phyloP scores from a whole-genome alignment of 2,329 filamentous ascomycete species.

The Aspergillus uvarum region DNA sequence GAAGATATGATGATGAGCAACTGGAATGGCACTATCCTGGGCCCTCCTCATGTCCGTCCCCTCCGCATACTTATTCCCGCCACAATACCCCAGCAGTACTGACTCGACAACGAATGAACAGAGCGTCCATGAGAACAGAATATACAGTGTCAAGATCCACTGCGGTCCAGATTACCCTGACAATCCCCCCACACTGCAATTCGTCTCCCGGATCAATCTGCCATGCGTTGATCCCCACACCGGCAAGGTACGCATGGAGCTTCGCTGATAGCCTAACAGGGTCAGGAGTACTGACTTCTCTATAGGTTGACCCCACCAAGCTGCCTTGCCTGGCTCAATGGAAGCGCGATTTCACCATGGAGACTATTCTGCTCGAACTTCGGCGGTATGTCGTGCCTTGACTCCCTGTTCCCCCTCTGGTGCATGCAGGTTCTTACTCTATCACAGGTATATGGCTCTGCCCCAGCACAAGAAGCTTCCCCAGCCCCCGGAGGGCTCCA shows the following conservation, averaged over 20 bases:
- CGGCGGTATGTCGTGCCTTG: slow-evolving; percentile 59
- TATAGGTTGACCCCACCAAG: slow-evolving; percentile 75
- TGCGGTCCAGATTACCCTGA: slow-evolving; percentile 90
- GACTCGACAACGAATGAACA: slow-evolving; percentile 37
- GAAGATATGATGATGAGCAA: slow-evolving; percentile 96
- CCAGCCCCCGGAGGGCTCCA: slow-evolving; percentile 85
- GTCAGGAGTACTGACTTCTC: slow-evolving; percentile 2
- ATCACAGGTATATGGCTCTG: slow-evolving; percentile 84
- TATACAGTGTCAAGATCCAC: slow-evolving; percentile 97
- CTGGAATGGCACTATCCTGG: slow-evolving; percentile 97
- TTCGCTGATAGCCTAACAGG: not conserved
- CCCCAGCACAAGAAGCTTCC: slow-evolving; percentile 90
- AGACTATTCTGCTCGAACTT: slow-evolving; percentile 85
- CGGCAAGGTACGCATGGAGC: slow-evolving; percentile 60
- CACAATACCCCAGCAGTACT: slow-evolving; percentile 10
- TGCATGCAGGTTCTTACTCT: slow-evolving; percentile 27
- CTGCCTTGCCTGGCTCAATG: slow-evolving; percentile 84
- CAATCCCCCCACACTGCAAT: slow-evolving; percentile 82
- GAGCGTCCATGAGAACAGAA: slow-evolving; percentile 97
- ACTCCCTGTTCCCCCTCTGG: slow-evolving; percentile 12
- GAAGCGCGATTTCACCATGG: slow-evolving; percentile 93
- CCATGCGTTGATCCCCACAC: slow-evolving; percentile 82
- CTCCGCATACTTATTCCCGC: not conserved
- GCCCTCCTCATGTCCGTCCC: slow-evolving; percentile 81
- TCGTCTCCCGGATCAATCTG: slow-evolving; percentile 93